Percentiles rank a stretch among this genome's conserved stretches.
phyloP scores from a whole-genome alignment of 2,329 filamentous ascomycete genomes.

The Thelonectria rubi region DNA sequence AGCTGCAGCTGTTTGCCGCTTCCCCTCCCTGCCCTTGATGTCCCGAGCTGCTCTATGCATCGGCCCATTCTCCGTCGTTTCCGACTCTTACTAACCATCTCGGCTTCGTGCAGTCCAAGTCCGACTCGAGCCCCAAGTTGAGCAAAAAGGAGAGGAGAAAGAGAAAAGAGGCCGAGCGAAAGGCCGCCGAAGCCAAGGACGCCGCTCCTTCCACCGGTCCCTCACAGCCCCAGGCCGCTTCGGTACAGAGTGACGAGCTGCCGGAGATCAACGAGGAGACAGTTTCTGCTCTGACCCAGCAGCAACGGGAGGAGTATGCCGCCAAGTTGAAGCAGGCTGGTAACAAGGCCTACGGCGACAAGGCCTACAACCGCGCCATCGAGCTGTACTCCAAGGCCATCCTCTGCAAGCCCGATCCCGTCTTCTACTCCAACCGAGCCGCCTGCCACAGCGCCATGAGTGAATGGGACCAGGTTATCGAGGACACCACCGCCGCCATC shows the following conservation, averaged over 20 bases:
- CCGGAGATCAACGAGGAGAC: conserved; percentile 71
- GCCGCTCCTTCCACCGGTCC: conserved; percentile 42
- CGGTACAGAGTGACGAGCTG: conserved; percentile 69
- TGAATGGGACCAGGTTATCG: conserved; percentile 95
- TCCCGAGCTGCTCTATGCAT: conserved; percentile 20
- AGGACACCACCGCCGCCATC: conserved; percentile 95
- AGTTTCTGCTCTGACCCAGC: conserved; percentile 58
- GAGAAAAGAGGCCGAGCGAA: conserved; percentile 80
- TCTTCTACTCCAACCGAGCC: conserved; percentile 98
- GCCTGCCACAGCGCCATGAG: conserved; percentile 95
- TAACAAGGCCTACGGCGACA: conserved; percentile 94
- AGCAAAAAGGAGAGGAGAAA: conserved; percentile 92
- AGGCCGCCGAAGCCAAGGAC: conserved; percentile 58
- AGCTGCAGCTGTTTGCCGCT: conserved; percentile 17
- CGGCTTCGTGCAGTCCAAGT: conserved; percentile 55
- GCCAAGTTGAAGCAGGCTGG: conserved; percentile 93
- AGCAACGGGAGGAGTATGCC: conserved; percentile 87
- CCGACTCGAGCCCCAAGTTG: conserved; percentile 70
- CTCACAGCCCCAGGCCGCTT: conserved; percentile 58
- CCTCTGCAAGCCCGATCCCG: conserved; percentile 94
- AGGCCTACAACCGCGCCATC: conserved; percentile 93
- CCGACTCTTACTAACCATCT: conserved; percentile 28
- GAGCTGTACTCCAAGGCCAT: conserved; percentile 96
- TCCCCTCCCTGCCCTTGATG: conserved; percentile 14
- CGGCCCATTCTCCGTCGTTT: conserved; percentile 32